phyloP scores from a whole-genome alignment of 1,139 yeast species.

The Candida pseudoviswanathii region DNA sequence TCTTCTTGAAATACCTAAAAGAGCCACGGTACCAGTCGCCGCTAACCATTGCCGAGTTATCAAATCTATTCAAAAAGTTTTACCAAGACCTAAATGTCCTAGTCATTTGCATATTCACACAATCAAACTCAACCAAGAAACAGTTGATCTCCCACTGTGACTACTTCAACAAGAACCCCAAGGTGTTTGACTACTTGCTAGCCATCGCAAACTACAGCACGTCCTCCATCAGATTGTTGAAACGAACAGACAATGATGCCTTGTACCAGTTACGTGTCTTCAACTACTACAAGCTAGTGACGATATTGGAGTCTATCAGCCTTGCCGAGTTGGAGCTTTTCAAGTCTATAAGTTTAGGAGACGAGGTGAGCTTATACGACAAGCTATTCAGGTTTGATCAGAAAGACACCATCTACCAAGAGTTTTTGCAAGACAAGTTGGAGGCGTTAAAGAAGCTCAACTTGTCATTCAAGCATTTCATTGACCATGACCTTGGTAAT shows the following conservation, averaged over 20 bases:
- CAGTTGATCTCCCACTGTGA: slow-evolving; percentile 35
- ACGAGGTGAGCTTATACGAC: slow-evolving; percentile 37
- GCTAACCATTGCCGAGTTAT: slow-evolving; percentile 36
- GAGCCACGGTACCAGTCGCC: slow-evolving; percentile 51
- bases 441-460: slow-evolving; percentile 25
- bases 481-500: slow-evolving; percentile 23
- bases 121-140: slow-evolving; percentile 42
- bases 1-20: slow-evolving; percentile 39
- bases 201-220: slow-evolving; percentile 49
- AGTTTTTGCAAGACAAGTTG: slow-evolving; percentile 39
- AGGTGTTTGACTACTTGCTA: slow-evolving; percentile 40
- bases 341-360: slow-evolving; percentile 27
- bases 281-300: slow-evolving; percentile 42
- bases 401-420: slow-evolving; percentile 40
- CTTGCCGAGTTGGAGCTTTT: slow-evolving; percentile 36
- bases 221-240: slow-evolving; percentile 40
- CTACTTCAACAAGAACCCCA: slow-evolving; percentile 33
- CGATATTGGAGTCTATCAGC: slow-evolving; percentile 37
- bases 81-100: slow-evolving; percentile 43
- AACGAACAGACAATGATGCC: slow-evolving; percentile 41
- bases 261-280: slow-evolving; percentile 42
- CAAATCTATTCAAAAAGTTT: slow-evolving; percentile 35
- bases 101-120: slow-evolving; percentile 36
- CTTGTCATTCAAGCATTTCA: slow-evolving; percentile 33
- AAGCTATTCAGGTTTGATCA: slow-evolving; percentile 44